Evolutionary conservation across 768 basidiomycete species (phyloP), one percentile per base, ranked within the genome.

Genomic region (Phylloporus sp.): DNA sequence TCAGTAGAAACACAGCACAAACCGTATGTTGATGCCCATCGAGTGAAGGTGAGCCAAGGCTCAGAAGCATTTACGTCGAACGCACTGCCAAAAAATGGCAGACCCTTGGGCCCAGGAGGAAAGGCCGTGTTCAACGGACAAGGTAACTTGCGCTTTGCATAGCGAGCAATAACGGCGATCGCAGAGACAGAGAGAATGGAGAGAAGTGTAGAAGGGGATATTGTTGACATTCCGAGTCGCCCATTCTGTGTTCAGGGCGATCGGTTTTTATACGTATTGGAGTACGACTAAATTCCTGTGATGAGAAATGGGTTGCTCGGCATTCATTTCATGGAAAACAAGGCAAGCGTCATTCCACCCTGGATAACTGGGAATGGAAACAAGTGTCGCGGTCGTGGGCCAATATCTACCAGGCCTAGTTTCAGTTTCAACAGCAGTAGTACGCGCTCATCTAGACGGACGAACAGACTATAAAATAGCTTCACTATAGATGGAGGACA

Each of bases 1-100:
- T n/a, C n/a, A n/a, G n/a, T n/a, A n/a, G n/a, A n/a, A n/a, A n/a
- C n/a, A n/a, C n/a, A n/a, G n/a, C n/a, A n/a, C n/a, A n/a, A n/a
- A 49, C 62, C 62, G 20, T 61, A 54, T 31, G 36, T 38, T 3
- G 42, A 37, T 9, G 44, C 49, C 56, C 60, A 59, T 23, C 55
- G 48, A 6, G 38, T 56, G 8, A 50, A 62, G 22, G 55, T 47
- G n/a, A 56, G 39, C 58, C 55, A 63, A 6, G 55, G 50, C 15
- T 57, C 42, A 11, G 34, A 37, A 2, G 20, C 24, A 15, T 49
- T 35, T 31, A 57, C 50, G 17, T 49, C 52, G 13, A 40, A 45
- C 31, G 63, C 13, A 50, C 63, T 58, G 3, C 60, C 55, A 33
- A 44, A 42, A 11, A 61, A 28, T 28, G 56, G 53, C 6, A 63